A percentile compares a stretch with the other conserved stretches of the same genome.
phyloP scores from a whole-genome alignment of 176 grass and related monocot genomes.

The Hordeum marinum region DNA sequence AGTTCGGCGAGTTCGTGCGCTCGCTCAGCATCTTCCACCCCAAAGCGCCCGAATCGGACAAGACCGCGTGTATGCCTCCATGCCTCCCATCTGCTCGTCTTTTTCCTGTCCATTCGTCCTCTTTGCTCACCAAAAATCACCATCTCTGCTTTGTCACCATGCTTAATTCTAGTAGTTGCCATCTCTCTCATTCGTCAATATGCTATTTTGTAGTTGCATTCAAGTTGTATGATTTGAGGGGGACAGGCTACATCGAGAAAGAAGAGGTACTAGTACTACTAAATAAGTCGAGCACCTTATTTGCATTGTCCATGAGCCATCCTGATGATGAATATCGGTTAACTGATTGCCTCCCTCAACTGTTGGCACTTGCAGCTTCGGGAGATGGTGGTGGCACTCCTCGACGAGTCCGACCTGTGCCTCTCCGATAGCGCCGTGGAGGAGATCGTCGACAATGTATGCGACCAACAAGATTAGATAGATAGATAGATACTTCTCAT shows the following conservation, averaged over 20 bases:
- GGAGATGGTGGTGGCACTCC: neutral
- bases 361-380: constrained; percentile 39
- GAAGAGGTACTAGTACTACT: constrained; percentile 34
- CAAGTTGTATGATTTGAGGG: constrained; percentile 75
- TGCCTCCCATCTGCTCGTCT: no score
- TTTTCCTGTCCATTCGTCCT: neutral
- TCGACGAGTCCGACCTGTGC: no score
- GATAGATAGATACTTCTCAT: no score
- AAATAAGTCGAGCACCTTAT: no score
- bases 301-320: neutral
- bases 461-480: no score
- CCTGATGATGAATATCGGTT: neutral
- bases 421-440: no score
- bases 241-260: constrained; percentile 74
- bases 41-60: constrained; percentile 27
- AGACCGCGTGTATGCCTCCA: constrained; percentile 49
- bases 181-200: no score
- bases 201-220: constrained; percentile 58
- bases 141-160: neutral
- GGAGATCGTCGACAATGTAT: no score
- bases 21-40: constrained; percentile 83
- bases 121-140: no score
- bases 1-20: constrained; percentile 72
- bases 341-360: neutral
- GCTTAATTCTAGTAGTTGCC: no score